Percentiles rank a stretch among this genome's conserved stretches.
phyloP scores from a whole-genome alignment of 768 basidiomycete species.

The Neoboletus brunneissimus region DNA sequence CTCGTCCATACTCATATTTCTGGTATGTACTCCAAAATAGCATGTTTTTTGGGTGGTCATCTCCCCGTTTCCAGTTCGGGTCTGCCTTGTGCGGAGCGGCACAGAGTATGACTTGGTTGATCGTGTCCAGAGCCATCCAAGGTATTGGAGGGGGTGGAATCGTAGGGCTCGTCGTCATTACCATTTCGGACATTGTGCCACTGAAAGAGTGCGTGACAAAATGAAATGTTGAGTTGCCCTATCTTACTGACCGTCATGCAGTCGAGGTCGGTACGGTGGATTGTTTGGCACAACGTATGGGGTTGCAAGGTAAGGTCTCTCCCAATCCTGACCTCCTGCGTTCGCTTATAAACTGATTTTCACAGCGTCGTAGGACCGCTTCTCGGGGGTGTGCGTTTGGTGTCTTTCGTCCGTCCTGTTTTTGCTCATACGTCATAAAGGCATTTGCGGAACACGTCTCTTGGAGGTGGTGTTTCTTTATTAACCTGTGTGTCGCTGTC shows the following conservation, averaged over 20 bases:
- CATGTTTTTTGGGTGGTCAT: too few relatives aligned
- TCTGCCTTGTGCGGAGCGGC: conserved; percentile 67
- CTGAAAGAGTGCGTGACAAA: conserved; percentile 58
- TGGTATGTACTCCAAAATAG: too few relatives aligned
- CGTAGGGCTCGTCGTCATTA: conserved; percentile 72
- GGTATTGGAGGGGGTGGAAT: conserved; percentile 84
- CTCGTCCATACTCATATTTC: too few relatives aligned
- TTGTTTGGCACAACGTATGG: conserved; percentile 79
- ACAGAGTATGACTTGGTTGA: too few relatives aligned
- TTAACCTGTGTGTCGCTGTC: conserved; percentile 54
- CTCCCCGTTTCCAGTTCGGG: too few relatives aligned
- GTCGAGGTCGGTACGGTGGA: conserved; percentile 78
- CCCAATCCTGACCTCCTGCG: not conserved
- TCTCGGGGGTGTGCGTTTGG: conserved; percentile 66
- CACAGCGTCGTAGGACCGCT: conserved; percentile 69
- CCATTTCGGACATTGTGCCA: conserved; percentile 79
- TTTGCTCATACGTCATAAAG: conserved; percentile 25
- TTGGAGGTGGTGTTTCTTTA: conserved; percentile 86
- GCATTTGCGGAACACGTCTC: conserved; percentile 69
- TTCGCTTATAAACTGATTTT: not conserved
- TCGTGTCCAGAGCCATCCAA: conserved; percentile 59
- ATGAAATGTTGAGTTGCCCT: not conserved
- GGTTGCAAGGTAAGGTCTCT: conserved; percentile 41
- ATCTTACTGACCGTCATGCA: conserved; percentile 30
- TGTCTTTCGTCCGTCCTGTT: not conserved